These are phyloP conservation scores for Quercus mongolica DNA, from an alignment of 306 rosid genomes.

Conservation along the genomic window DNA sequence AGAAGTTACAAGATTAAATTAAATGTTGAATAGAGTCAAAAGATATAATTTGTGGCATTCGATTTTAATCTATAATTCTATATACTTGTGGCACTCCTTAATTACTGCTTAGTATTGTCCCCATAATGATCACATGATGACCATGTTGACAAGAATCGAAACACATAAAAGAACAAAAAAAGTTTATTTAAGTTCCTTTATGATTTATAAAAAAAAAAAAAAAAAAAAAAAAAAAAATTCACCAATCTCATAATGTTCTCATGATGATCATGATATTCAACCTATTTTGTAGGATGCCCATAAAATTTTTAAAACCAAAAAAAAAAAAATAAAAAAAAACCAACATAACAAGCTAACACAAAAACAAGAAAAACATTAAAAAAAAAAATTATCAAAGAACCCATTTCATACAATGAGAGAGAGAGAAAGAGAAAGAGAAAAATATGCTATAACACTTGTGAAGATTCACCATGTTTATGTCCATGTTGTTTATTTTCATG, in stretches of 20 bases:
- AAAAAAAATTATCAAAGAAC: not conserved
- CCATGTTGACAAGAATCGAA: not conserved
- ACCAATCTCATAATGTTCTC: not conserved
- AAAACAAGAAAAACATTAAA: not conserved
- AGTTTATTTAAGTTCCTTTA: not conserved
- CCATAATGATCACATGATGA: not conserved
- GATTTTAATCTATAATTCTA: no score
- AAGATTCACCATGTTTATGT: not conserved
- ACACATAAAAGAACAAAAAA: not conserved
- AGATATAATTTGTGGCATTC: no score
- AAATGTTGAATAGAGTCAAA: no score
- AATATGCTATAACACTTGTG: not conserved
- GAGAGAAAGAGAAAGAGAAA: not conserved
- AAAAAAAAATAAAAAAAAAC: not conserved
- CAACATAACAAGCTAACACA: not conserved
- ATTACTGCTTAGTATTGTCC: not conserved
- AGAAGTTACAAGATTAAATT: no score
- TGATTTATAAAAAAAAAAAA: not conserved
- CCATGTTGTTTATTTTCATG: slow-evolving; percentile 13
- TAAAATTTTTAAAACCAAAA: not conserved
- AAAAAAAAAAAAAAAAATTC: not conserved
- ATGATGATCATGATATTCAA: not conserved
- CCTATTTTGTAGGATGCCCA: not conserved
- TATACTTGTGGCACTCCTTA: no score
- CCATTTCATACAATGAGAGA: not conserved